These are phyloP conservation scores for Scytalidium lignicola DNA, from an alignment of 2,329 filamentous ascomycete genomes.

Conservation along the genomic window DNA sequence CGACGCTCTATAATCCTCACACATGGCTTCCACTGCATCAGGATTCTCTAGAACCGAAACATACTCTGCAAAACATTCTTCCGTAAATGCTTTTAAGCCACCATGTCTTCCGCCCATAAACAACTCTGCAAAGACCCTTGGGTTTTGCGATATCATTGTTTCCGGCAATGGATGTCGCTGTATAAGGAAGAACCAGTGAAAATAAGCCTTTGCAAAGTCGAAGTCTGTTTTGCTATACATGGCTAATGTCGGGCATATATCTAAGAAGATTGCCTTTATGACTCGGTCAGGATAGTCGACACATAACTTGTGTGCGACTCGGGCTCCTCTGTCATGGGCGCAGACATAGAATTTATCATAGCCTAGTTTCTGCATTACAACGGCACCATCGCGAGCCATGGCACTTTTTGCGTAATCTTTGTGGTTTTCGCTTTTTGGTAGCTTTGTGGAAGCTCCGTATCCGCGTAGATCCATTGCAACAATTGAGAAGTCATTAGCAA, in stretches of 20 bases:
- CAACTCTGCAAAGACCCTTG: slow-evolving; percentile 34
- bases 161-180: slow-evolving; percentile 45
- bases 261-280: slow-evolving; percentile 34
- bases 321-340: slow-evolving; percentile 50
- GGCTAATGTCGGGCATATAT: slow-evolving; percentile 47
- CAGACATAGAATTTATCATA: slow-evolving; percentile 40
- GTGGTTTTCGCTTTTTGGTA: slow-evolving; percentile 20
- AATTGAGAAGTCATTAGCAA: slow-evolving; percentile 34
- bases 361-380: slow-evolving; percentile 38
- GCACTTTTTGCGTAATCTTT: slow-evolving; percentile 37
- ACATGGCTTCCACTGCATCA: slow-evolving; percentile 38
- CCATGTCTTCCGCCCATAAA: slow-evolving; percentile 19
- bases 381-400: slow-evolving; percentile 40
- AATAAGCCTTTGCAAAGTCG: slow-evolving; percentile 42
- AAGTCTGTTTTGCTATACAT: slow-evolving; percentile 42
- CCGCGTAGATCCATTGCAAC: slow-evolving; percentile 43
- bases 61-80: slow-evolving; percentile 3
- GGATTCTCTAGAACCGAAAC: slow-evolving; percentile 23
- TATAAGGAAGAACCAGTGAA: slow-evolving; percentile 53
- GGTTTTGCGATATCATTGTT: slow-evolving; percentile 35
- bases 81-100: slow-evolving; percentile 15
- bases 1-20: slow-evolving; percentile 48
- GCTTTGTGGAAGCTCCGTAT: slow-evolving; percentile 44
- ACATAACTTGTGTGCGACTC: slow-evolving; percentile 46
- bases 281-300: slow-evolving; percentile 34